phyloP scores from a whole-genome alignment of 2,329 filamentous ascomycete genomes.

The Mariannaea sp. region DNA sequence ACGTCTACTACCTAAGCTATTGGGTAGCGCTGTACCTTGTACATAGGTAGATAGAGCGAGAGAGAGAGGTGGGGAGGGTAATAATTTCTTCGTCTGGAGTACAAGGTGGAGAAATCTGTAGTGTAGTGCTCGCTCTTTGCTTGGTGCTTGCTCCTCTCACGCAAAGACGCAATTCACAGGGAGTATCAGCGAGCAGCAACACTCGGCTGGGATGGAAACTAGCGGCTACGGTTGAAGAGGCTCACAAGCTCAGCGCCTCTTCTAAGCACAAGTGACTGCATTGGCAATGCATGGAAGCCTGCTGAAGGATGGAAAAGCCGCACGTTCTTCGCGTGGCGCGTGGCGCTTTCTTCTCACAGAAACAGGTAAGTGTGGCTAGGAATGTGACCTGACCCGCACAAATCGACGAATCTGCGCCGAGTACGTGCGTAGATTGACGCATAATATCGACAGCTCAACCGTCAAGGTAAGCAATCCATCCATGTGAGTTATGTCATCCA shows the following conservation, averaged over 20 bases:
- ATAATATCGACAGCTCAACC: constrained; percentile 5
- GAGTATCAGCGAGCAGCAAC: constrained; percentile 3
- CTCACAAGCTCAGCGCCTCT: constrained; percentile 9
- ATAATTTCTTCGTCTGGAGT: no score
- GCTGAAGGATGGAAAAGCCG: no score
- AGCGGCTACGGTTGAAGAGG: constrained; percentile 37
- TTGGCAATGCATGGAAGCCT: constrained; percentile 1
- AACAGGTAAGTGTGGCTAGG: constrained; percentile 16
- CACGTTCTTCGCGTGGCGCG: not conserved
- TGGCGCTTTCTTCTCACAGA: constrained; percentile 1
- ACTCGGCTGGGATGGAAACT: constrained; percentile 25
- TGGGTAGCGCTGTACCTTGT: no score
- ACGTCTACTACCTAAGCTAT: no score
- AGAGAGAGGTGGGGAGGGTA: constrained; percentile 23
- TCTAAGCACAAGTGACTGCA: constrained; percentile 1
- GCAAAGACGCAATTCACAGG: not conserved
- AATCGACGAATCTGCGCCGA: constrained; percentile 8
- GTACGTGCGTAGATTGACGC: no score
- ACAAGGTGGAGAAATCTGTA: constrained; percentile 18
- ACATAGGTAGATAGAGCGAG: constrained; percentile 19
- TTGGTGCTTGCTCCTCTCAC: not conserved
- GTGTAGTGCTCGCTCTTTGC: not conserved
- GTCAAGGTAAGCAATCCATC: not conserved
- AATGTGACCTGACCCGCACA: not conserved
- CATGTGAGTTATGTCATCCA: no score